A percentile compares a stretch with the other conserved stretches of the same genome.
These are phyloP conservation scores for Colletotrichum sp. DNA, from an alignment of 2,329 filamentous ascomycete species.

Conservation along the genomic window DNA sequence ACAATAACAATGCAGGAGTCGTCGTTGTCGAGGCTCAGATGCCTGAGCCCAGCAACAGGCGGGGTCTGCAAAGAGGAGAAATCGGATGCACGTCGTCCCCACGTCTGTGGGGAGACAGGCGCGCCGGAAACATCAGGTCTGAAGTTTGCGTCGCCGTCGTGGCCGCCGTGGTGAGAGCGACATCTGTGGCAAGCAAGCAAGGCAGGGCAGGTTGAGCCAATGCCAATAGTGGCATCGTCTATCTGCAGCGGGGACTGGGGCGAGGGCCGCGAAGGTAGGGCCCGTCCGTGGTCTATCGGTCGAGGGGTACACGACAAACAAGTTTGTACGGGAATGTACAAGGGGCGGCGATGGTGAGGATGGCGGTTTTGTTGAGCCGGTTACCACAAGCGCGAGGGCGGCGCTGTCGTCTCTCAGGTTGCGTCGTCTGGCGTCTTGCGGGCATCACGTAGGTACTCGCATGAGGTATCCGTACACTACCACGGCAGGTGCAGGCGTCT, in stretches of 20 bases:
- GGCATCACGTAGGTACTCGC: not conserved
- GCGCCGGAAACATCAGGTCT: constrained; percentile 9
- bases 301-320: not conserved
- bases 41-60: constrained; percentile 5
- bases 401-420: not conserved
- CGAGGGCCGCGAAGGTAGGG: not conserved
- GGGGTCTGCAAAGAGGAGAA: constrained; percentile 19
- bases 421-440: not conserved
- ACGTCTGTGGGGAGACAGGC: constrained; percentile 13
- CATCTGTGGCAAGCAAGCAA: not conserved
- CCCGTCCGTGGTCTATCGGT: not conserved
- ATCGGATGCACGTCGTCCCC: constrained; percentile 20
- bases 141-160: not conserved
- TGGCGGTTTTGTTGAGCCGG: constrained; percentile 11
- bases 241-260: constrained; percentile 10
- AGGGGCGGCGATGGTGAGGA: not conserved
- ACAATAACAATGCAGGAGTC: constrained; percentile 5
- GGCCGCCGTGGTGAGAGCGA: not conserved
- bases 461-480: not conserved
- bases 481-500: not conserved
- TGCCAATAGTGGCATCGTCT: constrained; percentile 13
- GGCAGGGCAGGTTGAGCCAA: not conserved
- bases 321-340: not conserved
- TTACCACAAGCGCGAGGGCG: constrained; percentile 3
- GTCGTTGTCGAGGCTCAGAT: not conserved